Conservation (phyloP, 768 basidiomycete genomes). For the Rhizopogon sp. region DNA sequence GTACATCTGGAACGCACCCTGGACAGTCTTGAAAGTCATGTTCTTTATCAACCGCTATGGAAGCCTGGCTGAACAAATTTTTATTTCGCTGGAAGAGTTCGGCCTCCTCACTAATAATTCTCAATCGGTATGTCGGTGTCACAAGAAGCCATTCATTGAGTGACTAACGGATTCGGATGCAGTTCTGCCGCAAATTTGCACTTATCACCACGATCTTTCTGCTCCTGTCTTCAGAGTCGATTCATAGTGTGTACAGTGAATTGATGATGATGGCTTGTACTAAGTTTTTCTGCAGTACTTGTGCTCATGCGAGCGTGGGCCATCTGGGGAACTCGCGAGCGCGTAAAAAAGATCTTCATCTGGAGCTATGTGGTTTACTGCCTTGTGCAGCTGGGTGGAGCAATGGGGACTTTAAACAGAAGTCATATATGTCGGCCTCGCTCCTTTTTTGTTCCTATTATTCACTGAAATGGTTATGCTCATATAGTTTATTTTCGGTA, state of each 20-base stretch:
- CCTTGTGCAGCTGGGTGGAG: background rate
- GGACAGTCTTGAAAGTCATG: slow-evolving; percentile 4
- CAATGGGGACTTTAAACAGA: background rate
- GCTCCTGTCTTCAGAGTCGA: background rate
- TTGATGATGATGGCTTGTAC: background rate
- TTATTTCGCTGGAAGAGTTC: slow-evolving; percentile 3
- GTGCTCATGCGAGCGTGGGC: slow-evolving; percentile 7
- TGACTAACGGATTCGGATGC: background rate
- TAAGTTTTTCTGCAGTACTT: background rate
- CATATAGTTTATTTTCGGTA: background rate
- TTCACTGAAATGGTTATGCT: background rate
- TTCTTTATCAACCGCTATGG: slow-evolving; percentile 15
- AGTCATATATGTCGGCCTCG: background rate
- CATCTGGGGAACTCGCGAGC: slow-evolving; percentile 1
- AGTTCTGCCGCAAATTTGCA: background rate
- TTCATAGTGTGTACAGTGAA: slow-evolving; percentile 3
- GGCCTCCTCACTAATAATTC: slow-evolving; percentile 1
- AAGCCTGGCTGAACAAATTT: slow-evolving; percentile 9
- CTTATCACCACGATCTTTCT: background rate
- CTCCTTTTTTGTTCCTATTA: background rate
- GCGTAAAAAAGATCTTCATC: background rate
- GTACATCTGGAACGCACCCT: slow-evolving; percentile 13
- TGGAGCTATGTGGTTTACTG: background rate
- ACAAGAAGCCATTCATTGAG: background rate
- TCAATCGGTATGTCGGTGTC: background rate